These are phyloP conservation scores for Amborella trichopoda DNA, from an alignment of 164 flowering plant genomes.

Conservation along the genomic window DNA sequence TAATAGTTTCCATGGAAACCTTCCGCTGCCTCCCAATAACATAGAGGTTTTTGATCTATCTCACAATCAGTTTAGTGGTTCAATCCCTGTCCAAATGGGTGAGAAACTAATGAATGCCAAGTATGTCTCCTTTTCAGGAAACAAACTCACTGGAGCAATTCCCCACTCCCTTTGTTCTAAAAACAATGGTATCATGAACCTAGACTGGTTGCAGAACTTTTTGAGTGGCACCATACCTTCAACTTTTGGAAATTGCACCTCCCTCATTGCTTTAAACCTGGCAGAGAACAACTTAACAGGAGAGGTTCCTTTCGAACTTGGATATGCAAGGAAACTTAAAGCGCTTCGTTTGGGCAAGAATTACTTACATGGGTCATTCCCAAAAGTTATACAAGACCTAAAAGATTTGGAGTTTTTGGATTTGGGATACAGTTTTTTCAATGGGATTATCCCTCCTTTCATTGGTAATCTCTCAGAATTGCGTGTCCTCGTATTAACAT, in stretches of 20 bases:
- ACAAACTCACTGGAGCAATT: conserved; percentile 1
- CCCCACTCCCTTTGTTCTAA: too few relatives aligned
- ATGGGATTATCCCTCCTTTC: conserved; percentile 13
- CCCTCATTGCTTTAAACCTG: conserved; percentile 12
- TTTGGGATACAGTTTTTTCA: conserved; percentile 6
- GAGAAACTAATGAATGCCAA: background rate
- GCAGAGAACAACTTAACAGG: conserved; percentile 6
- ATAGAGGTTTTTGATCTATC: conserved; percentile 5
- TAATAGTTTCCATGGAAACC: conserved; percentile 10
- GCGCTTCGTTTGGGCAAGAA: conserved; percentile 4
- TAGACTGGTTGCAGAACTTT: too few relatives aligned
- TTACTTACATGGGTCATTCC: conserved; percentile 7
- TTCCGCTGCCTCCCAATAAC: conserved; percentile 5
- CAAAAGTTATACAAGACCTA: conserved; percentile 4
- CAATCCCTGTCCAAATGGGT: background rate
- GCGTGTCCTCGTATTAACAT: conserved; percentile 8
- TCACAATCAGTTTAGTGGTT: background rate
- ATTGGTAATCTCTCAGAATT: conserved; percentile 9
- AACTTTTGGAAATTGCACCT: conserved; percentile 6
- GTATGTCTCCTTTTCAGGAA: background rate
- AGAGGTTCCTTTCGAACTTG: conserved; percentile 7
- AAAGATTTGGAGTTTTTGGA: conserved; percentile 3
- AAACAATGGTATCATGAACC: too few relatives aligned
- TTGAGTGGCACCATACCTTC: background rate
- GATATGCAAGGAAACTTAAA: background rate